These are phyloP conservation scores for Aspergillus sp. DNA, from an alignment of 2,329 filamentous ascomycete species.

Conservation along the genomic window DNA sequence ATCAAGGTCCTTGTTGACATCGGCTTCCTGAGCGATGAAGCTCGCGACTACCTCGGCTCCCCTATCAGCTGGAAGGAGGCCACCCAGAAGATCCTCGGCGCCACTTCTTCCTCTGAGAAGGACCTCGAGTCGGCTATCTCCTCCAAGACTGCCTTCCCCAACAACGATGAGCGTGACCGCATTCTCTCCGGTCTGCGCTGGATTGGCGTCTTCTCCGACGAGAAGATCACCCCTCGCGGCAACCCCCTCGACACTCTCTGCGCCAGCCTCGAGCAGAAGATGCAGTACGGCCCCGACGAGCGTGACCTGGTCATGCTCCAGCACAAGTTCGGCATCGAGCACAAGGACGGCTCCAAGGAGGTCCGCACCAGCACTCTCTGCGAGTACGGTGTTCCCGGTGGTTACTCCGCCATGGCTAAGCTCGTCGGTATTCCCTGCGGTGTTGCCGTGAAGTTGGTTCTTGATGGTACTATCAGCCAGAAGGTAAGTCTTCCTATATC, in stretches of 20 bases:
- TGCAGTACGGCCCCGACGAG: conserved; percentile 80
- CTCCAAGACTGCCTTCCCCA: conserved; percentile 71
- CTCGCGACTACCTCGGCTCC: conserved; percentile 64
- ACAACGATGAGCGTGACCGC: conserved; percentile 66
- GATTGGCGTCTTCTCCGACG: conserved; percentile 66
- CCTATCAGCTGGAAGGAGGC: conserved; percentile 81
- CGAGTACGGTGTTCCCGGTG: conserved; percentile 77
- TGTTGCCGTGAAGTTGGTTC: conserved; percentile 74
- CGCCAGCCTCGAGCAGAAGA: conserved; percentile 85
- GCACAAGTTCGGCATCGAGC: conserved; percentile 73
- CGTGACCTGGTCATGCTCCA: conserved; percentile 73
- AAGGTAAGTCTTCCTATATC: conserved; percentile 41
- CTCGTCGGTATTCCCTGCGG: conserved; percentile 74
- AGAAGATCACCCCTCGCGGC: conserved; percentile 67
- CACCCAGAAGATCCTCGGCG: conserved; percentile 72
- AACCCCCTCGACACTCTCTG: conserved; percentile 91
- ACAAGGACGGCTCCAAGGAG: conserved; percentile 74
- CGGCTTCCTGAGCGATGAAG: conserved; percentile 77
- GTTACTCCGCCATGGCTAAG: conserved; percentile 82
- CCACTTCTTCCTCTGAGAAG: conserved; percentile 62
- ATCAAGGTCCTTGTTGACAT: conserved; percentile 84
- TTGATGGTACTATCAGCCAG: conserved; percentile 70
- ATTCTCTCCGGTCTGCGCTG: conserved; percentile 72
- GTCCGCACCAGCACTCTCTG: conserved; percentile 76
- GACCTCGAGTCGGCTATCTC: conserved; percentile 73